Conservation (phyloP, 805 yeast species). For the Lipomyces lipofer region DNA sequence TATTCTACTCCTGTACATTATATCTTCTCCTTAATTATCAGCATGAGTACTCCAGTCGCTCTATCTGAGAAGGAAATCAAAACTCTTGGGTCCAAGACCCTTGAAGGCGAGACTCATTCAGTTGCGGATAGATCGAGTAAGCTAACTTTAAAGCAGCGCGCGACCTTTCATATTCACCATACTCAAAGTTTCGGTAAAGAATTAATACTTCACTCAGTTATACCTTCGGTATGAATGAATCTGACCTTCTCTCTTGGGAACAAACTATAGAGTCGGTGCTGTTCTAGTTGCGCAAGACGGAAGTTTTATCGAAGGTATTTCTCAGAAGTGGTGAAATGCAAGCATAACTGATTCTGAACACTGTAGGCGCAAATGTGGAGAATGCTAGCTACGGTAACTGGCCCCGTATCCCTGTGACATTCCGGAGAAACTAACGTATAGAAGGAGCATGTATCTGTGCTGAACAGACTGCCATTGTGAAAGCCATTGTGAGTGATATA, state of each 20-base stretch:
- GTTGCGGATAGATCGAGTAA: not conserved
- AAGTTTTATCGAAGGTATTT: conserved; percentile 42
- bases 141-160: conserved; percentile 42
- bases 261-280: conserved; percentile 67
- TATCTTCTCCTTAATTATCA: too few relatives aligned
- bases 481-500: conserved; percentile 49
- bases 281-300: conserved; percentile 57
- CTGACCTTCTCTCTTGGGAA: not conserved
- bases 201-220: too few relatives aligned
- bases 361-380: conserved; percentile 82
- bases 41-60: not conserved
- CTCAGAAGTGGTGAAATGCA: not conserved
- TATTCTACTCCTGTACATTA: too few relatives aligned
- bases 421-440: too few relatives aligned
- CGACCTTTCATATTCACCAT: conserved; percentile 63
- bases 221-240: not conserved
- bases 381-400: conserved; percentile 93
- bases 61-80: not conserved
- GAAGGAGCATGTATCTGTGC: conserved; percentile 78
- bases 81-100: conserved; percentile 14
- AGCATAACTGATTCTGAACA: not conserved
- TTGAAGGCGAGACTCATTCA: conserved; percentile 14
- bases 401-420: too few relatives aligned
- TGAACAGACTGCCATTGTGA: conserved; percentile 64
- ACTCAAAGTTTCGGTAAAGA: conserved; percentile 56